A percentile compares a stretch with the other conserved stretches of the same genome.
Evolutionary conservation across 331 rosid species (phyloP).

Genomic region (Malus hybrid): DNA sequence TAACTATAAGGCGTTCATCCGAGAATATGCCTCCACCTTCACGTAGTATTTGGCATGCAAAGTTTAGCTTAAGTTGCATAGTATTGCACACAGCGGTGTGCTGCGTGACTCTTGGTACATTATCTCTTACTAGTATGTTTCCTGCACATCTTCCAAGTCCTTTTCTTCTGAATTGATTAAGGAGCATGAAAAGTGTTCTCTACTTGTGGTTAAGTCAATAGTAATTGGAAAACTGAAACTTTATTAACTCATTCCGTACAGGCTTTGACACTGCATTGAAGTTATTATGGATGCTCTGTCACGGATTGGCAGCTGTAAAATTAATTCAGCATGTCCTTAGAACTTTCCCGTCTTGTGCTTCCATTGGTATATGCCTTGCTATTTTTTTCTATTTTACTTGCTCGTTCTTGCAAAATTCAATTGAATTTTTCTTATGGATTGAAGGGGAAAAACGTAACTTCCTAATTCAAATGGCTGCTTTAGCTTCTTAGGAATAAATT

Average conservation of each 20-base stretch:
- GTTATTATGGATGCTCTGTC: conserved; percentile 68
- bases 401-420: neutral
- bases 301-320: conserved; percentile 74
- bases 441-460: neutral
- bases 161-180: neutral
- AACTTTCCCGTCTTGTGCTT: conserved; percentile 88
- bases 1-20: conserved; percentile 20
- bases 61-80: conserved; percentile 36
- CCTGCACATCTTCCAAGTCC: neutral
- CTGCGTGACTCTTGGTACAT: conserved; percentile 36
- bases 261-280: conserved; percentile 41
- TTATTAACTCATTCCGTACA: conserved; percentile 21
- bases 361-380: conserved; percentile 53
- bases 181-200: neutral
- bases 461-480: neutral
- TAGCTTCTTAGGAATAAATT: neutral
- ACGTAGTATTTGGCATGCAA: conserved; percentile 29
- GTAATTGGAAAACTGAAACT: neutral
- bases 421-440: neutral
- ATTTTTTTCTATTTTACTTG: neutral
- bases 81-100: conserved; percentile 39
- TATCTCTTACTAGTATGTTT: conserved; percentile 47
- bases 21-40: neutral
- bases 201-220: neutral
- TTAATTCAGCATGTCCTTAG: conserved; percentile 59